phyloP scores from a whole-genome alignment of 1,139 yeast genomes.

The Pichia sp. region DNA sequence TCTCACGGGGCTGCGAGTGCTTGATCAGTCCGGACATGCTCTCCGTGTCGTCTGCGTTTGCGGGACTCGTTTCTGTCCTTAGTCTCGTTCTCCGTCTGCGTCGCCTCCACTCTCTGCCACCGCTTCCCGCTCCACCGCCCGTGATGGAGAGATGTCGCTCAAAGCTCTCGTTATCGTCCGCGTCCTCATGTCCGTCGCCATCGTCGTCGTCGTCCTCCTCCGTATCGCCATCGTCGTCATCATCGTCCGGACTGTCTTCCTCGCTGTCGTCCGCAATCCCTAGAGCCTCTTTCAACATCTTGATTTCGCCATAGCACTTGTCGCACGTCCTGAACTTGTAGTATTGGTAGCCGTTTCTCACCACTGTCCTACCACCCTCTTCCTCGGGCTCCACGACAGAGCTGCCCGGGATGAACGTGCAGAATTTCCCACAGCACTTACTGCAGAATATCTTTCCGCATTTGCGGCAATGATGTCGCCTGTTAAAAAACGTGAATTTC shows the following conservation, averaged over 20 bases:
- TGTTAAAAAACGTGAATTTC: slow-evolving; percentile 58
- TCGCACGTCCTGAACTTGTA: slow-evolving; percentile 58
- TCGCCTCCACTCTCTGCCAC: slow-evolving; percentile 1
- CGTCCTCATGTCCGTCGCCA: not conserved
- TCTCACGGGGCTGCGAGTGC: slow-evolving; percentile 16
- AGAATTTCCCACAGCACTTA: slow-evolving; percentile 50
- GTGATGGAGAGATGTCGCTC: not conserved
- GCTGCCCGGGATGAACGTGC: slow-evolving; percentile 44
- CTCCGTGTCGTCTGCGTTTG: not conserved
- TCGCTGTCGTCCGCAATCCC: slow-evolving; percentile 13
- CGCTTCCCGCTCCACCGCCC: not conserved
- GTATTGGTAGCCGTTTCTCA: slow-evolving; percentile 37
- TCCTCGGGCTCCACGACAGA: slow-evolving; percentile 43
- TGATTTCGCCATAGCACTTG: slow-evolving; percentile 60
- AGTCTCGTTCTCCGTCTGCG: not conserved
- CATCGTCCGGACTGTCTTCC: slow-evolving; percentile 4
- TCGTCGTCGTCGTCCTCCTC: not conserved
- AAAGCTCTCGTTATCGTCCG: slow-evolving; percentile 1
- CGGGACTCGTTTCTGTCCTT: not conserved
- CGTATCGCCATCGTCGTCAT: not conserved
- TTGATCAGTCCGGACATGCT: slow-evolving; percentile 4
- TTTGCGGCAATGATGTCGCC: slow-evolving; percentile 90
- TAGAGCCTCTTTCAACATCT: slow-evolving; percentile 50
- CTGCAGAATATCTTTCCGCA: slow-evolving; percentile 80
- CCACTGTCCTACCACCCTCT: slow-evolving; percentile 16